phyloP scores from a whole-genome alignment of 2,329 filamentous ascomycete genomes.

The Aspergillus fumigatus region DNA sequence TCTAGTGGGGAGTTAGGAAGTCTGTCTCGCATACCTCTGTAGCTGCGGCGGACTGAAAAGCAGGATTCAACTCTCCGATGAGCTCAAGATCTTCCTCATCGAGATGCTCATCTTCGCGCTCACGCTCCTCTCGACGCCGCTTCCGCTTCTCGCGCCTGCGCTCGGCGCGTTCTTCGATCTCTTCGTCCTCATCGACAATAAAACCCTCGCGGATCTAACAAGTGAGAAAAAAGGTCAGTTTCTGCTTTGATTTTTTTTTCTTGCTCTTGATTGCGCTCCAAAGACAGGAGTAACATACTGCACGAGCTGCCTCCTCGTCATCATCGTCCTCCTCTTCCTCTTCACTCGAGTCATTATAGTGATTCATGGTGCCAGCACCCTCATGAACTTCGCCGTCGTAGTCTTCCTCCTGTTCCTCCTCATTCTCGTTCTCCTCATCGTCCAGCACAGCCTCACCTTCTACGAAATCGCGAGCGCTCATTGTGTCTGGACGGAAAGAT shows the following conservation, averaged over 20 bases:
- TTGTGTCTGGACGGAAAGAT: slow-evolving; percentile 30
- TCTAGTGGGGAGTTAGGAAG: not conserved
- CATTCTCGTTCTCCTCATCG: slow-evolving; percentile 75
- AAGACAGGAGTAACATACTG: slow-evolving; percentile 47
- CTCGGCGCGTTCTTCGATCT: slow-evolving; percentile 63
- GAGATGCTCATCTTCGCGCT: slow-evolving; percentile 75
- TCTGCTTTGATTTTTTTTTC: slow-evolving; percentile 5
- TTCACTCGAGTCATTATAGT: slow-evolving; percentile 79
- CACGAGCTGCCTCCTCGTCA: slow-evolving; percentile 76
- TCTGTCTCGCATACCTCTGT: slow-evolving; percentile 59
- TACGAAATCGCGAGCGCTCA: slow-evolving; percentile 66
- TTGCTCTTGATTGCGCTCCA: not conserved
- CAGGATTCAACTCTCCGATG: slow-evolving; percentile 77
- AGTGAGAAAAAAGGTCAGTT: slow-evolving; percentile 14
- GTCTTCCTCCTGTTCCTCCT: slow-evolving; percentile 77
- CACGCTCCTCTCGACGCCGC: slow-evolving; percentile 69
- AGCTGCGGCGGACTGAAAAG: slow-evolving; percentile 61
- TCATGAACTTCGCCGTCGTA: slow-evolving; percentile 53
- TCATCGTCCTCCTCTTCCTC: slow-evolving; percentile 92
- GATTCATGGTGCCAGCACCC: slow-evolving; percentile 37
- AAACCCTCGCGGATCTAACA: slow-evolving; percentile 83
- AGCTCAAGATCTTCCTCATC: slow-evolving; percentile 96
- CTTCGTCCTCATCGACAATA: slow-evolving; percentile 88
- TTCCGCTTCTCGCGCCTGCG: slow-evolving; percentile 67
- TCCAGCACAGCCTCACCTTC: slow-evolving; percentile 82